Percentiles rank a stretch among this genome's conserved stretches.
Conservation (phyloP, 305 asterid species). For the Salvia sclarea region DNA sequence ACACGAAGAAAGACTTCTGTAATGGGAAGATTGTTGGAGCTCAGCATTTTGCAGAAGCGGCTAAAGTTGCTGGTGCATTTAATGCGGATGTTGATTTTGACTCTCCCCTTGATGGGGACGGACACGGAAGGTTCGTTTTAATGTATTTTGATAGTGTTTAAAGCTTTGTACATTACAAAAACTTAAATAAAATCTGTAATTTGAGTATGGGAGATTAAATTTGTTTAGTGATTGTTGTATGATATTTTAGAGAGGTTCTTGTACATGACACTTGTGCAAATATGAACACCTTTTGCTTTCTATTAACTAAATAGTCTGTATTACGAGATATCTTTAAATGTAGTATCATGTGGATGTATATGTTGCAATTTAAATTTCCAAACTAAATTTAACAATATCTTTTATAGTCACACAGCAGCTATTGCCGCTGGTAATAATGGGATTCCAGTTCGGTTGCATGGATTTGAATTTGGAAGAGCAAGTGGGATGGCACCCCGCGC, state of each 20-base stretch:
- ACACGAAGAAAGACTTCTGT: constrained; percentile 71
- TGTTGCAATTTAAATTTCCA: constrained; percentile 10
- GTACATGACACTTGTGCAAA: constrained; percentile 2
- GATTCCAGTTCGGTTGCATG: constrained; percentile 89
- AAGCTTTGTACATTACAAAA: background rate
- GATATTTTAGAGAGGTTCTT: too few species aligned
- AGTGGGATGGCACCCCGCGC: constrained; percentile 99
- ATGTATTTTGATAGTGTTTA: constrained; percentile 20
- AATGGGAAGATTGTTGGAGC: constrained; percentile 99
- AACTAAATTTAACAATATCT: constrained; percentile 24
- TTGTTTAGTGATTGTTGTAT: too few species aligned
- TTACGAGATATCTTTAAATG: background rate
- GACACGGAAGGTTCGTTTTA: constrained; percentile 88
- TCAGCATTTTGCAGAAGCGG: constrained; percentile 97
- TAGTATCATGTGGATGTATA: constrained; percentile 5
- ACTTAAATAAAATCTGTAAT: background rate
- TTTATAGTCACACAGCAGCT: constrained; percentile 87
- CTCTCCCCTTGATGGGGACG: constrained; percentile 98
- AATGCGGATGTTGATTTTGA: constrained; percentile 79
- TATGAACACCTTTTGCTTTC: background rate
- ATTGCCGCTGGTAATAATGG: constrained; percentile 99
- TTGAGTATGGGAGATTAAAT: too few species aligned
- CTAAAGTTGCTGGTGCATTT: constrained; percentile 90
- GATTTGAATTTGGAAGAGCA: constrained; percentile 94
- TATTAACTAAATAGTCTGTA: background rate